Conservation (phyloP, 257 asterid species). For the Salvia splendens region DNA sequence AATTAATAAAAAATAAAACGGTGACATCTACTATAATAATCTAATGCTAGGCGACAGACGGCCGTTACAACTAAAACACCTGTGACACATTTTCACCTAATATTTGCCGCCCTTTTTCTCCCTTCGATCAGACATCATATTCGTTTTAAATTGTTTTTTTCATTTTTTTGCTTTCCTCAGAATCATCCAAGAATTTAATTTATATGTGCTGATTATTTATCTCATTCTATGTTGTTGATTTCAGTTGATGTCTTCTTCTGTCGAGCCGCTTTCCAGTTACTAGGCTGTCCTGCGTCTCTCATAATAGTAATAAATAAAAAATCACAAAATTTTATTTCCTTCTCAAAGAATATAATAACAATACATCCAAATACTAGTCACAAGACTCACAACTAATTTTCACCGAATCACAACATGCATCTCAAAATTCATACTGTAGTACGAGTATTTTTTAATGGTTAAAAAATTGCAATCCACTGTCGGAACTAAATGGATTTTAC, state of each 20-base stretch:
- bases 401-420: not conserved
- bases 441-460: too few species aligned
- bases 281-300: constrained; percentile 19
- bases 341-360: too few species aligned
- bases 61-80: constrained; percentile 21
- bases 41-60: constrained; percentile 30
- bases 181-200: constrained; percentile 8
- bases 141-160: not conserved
- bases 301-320: too few species aligned
- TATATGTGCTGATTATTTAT: not conserved
- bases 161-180: not conserved
- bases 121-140: constrained; percentile 8
- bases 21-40: constrained; percentile 18
- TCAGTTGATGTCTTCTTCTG: constrained; percentile 10
- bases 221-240: constrained; percentile 11
- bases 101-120: constrained; percentile 31
- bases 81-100: constrained; percentile 23
- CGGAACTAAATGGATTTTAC: constrained; percentile 38
- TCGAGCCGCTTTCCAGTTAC: constrained; percentile 16
- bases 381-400: not conserved
- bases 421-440: too few species aligned
- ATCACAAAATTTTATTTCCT: too few species aligned
- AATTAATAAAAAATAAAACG: not conserved
- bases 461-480: constrained; percentile 22
- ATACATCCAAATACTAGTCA: too few species aligned